These are phyloP conservation scores for Cudoniella acicularis DNA, from an alignment of 495 filamentous ascomycete genomes.

Conservation along the genomic window DNA sequence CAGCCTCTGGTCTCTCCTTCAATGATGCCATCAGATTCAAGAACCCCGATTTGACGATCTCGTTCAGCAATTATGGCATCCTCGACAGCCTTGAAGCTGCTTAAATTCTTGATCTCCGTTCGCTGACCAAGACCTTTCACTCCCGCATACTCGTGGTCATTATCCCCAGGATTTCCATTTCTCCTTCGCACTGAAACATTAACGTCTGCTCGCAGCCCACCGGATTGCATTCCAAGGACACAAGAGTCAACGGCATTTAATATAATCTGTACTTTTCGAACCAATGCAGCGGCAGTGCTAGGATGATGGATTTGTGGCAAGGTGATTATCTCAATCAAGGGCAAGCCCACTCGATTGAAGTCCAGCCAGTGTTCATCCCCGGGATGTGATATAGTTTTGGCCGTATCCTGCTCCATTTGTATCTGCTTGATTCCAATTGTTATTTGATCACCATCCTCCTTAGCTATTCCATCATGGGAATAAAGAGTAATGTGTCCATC, in stretches of 20 bases:
- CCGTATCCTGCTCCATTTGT: constrained; percentile 97
- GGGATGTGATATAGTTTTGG: constrained; percentile 80
- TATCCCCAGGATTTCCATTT: constrained; percentile 37
- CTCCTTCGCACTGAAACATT: constrained; percentile 82
- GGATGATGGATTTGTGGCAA: constrained; percentile 80
- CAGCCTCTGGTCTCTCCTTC: constrained; percentile 91
- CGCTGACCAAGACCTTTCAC: constrained; percentile 69
- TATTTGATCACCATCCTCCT: constrained; percentile 61
- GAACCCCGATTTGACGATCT: constrained; percentile 75
- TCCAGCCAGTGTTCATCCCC: constrained; percentile 76
- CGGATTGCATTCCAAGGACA: constrained; percentile 86
- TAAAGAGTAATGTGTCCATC: constrained; percentile 69
- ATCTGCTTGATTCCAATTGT: constrained; percentile 83
- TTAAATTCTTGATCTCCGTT: constrained; percentile 97
- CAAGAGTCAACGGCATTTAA: constrained; percentile 79
- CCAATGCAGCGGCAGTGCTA: constrained; percentile 78
- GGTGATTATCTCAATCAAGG: constrained; percentile 94
- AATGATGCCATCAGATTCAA: constrained; percentile 74
- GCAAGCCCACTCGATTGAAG: constrained; percentile 88
- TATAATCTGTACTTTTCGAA: constrained; percentile 82
- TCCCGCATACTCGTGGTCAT: constrained; percentile 46
- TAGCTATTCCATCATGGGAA: constrained; percentile 74
- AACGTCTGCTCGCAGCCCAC: constrained; percentile 88
- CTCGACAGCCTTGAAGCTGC: constrained; percentile 90
- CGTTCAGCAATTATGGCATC: constrained; percentile 90